Evolutionary conservation across 805 yeast genomes (phyloP).

Genomic region (Teunomyces pallodes): DNA sequence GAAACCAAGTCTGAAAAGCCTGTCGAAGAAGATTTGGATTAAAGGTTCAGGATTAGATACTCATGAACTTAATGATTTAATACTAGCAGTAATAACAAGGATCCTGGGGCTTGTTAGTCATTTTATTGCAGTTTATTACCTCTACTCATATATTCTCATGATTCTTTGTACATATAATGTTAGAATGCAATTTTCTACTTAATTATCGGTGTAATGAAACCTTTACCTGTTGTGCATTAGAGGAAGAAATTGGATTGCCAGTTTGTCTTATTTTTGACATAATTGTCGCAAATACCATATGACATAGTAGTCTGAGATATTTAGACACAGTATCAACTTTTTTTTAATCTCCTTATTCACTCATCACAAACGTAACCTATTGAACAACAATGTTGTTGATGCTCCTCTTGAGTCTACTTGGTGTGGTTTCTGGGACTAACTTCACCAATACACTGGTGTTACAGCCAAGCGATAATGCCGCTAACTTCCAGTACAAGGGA

Average conservation of each 20-base stretch:
- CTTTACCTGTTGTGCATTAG: too few species aligned
- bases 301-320: too few species aligned
- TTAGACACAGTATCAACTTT: neutral
- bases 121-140: conserved; percentile 2
- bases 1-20: conserved; percentile 21
- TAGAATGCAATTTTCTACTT: neutral
- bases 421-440: neutral
- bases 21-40: conserved; percentile 35
- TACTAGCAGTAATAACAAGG: neutral
- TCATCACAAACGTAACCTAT: neutral
- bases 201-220: too few species aligned
- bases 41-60: conserved; percentile 5
- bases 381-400: neutral
- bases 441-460: neutral
- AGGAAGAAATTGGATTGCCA: too few species aligned
- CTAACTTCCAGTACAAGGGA: conserved; percentile 28
- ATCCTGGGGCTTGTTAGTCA: conserved; percentile 2
- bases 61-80: neutral
- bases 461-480: conserved; percentile 7
- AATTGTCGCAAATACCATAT: neutral
- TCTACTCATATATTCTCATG: conserved; percentile 3
- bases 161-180: conserved; percentile 1
- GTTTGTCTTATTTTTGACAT: neutral
- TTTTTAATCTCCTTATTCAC: neutral
- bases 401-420: neutral